Evolutionary conservation across 345 rosid genomes (phyloP), one percentile per base, ranked within the genome.

Genomic region (Sonneratia alba): DNA sequence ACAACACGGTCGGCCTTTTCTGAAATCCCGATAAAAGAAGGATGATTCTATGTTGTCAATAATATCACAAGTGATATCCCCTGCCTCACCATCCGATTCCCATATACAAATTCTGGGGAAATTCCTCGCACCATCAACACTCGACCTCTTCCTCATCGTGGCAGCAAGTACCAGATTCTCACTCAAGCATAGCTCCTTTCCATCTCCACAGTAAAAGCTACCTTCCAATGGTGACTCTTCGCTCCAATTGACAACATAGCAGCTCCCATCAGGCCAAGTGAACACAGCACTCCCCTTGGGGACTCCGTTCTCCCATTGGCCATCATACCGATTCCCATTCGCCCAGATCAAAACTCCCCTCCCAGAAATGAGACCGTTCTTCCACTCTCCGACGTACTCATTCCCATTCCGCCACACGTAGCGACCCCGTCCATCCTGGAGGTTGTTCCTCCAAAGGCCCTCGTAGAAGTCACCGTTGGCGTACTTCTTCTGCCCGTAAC

Each of bases 61-160:
- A 19, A 95, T 89, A 68, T 92, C 98, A 74, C 98, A 92, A 21
- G 99, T 92, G n/a, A 95, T 92, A 77, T 95, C 99, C 9, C 99
- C 99, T 21, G 98, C 99, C 67, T 95, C 99, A 0, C 99, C 99
- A 68, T 95, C 99, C 6, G 93, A 87, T 66, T 95, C 99, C 99
- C 99, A 95, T 2, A 95, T 92, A 56, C 99, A 95, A 37, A 95
- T 95, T 80, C 98, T 85, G 0, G 98, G 99, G n/a, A 89, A 90
- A 80, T 80, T 89, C 76, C 78, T 83, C 3, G 85, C 88, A 40
- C 92, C 88, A 18, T 92, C 97, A 42, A 92, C 97, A 3, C 93
- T 88, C 4, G 97, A 91, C 75, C 97, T 83, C 84, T 95, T 95
- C 87, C 92, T 81, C 37, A 85, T 85, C 55, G 83, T 71, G 7